Evolutionary conservation across 345 rosid species (phyloP), one percentile per base, ranked within the genome.

Genomic region (Euphorbia peplus): DNA sequence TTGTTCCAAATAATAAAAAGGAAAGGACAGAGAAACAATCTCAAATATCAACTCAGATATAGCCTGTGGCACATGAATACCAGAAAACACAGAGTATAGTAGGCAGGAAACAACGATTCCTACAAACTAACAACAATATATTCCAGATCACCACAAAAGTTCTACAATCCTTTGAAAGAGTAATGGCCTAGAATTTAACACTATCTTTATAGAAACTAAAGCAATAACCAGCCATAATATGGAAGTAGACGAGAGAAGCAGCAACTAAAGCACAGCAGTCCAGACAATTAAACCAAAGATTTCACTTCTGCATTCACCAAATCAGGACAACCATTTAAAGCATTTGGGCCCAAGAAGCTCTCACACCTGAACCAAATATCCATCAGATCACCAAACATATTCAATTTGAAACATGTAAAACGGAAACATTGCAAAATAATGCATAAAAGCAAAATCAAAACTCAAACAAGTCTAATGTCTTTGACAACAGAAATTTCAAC

Each of bases 201-300:
- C 58, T 61, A 68, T 44, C 62, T 47, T 22, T n/a, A 69, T 21
- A 73, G 50, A 66, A 58, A 66, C 46, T 51, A 4, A 74, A 22
- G 69, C 64, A 56, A 74, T 68, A 63, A 74, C 59, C 63, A 74
- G 41, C 77, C 69, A 68, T 68, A 61, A 41, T 57, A 69, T 8
- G 67, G 78, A 65, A 70, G 74, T 39, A 64, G 74, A 75, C 60
- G 75, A 76, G 64, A 47, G 80, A 67, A 76, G 73, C 80, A 76
- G 80, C 76, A 76, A 76, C 80, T 41, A 76, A 72, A 76, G 73
- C 76, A 76, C 73, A 76, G 76, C 76, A 76, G 80, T 71, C 80
- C 76, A 76, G 69, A 76, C 52, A 70, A 67, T 52, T 55, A 76
- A 76, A 67, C 55, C 73, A 72, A 71, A 71, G 76, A 76, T 71